phyloP scores from a whole-genome alignment of 2,329 filamentous ascomycete species.

The Paraconiothyrium sp. region DNA sequence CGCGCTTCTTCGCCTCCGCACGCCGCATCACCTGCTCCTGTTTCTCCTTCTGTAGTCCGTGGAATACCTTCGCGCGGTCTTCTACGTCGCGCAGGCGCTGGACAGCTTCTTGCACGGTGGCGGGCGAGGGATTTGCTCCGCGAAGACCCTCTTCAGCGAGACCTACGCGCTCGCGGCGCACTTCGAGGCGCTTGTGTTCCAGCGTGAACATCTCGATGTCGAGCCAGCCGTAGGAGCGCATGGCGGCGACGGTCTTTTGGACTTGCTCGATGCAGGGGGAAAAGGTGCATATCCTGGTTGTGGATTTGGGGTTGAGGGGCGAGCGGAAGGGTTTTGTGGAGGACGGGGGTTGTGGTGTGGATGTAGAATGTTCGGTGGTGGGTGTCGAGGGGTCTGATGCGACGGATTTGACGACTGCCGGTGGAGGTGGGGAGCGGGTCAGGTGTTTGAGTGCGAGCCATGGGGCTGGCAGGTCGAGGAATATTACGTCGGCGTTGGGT shows the following conservation, averaged over 20 bases:
- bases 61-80: conserved; percentile 71
- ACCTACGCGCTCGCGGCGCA: conserved; percentile 82
- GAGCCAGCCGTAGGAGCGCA: conserved; percentile 86
- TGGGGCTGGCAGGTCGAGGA: conserved; percentile 82
- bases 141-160: conserved; percentile 72
- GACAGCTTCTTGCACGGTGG: conserved; percentile 82
- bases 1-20: conserved; percentile 46
- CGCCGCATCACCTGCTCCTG: conserved; percentile 56
- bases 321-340: conserved; percentile 48
- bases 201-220: conserved; percentile 95
- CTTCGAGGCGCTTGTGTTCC: conserved; percentile 78
- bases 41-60: conserved; percentile 55
- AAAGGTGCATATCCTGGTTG: conserved; percentile 89
- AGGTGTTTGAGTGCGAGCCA: conserved; percentile 82
- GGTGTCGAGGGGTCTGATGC: conserved; percentile 49
- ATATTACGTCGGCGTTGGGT: conserved; percentile 71
- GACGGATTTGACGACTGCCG: conserved; percentile 37
- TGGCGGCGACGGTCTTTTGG: conserved; percentile 79
- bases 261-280: conserved; percentile 98
- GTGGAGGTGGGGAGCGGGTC: conserved; percentile 60
- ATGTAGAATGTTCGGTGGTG: conserved; percentile 47
- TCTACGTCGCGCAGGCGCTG: conserved; percentile 77
- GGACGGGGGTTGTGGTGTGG: conserved; percentile 17
- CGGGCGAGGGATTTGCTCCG: conserved; percentile 74
- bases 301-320: conserved; percentile 74